These are phyloP conservation scores for Erythrophleum fordii DNA, from an alignment of 306 rosid genomes.

Conservation along the genomic window DNA sequence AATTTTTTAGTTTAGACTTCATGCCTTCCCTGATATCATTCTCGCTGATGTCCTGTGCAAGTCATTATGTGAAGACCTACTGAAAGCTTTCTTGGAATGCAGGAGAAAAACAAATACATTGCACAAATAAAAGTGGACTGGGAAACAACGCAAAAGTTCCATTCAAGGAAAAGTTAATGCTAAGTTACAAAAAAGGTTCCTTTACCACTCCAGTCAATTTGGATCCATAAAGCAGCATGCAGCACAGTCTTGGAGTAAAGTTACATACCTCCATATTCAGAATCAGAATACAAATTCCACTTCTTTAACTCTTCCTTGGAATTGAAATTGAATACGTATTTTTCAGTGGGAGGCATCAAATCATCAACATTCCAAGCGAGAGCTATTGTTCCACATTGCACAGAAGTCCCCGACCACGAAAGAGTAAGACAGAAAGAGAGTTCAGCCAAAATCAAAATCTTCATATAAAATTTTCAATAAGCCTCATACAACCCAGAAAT, in stretches of 20 bases:
- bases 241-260: neutral
- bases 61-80: neutral
- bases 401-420: neutral
- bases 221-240: too few species aligned
- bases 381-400: slow-evolving; percentile 46
- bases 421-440: slow-evolving; percentile 3
- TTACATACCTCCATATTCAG: slow-evolving; percentile 81
- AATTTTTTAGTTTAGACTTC: neutral
- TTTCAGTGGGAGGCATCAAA: slow-evolving; percentile 89
- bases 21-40: neutral
- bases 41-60: neutral
- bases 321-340: slow-evolving; percentile 75
- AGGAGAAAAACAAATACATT: neutral
- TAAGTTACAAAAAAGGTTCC: neutral
- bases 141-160: too few species aligned
- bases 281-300: slow-evolving; percentile 95
- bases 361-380: slow-evolving; percentile 79
- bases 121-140: neutral
- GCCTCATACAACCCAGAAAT: neutral
- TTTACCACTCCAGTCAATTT: neutral
- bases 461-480: neutral
- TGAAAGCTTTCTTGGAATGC: too few species aligned
- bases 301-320: slow-evolving; percentile 77
- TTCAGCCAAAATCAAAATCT: neutral
- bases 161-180: neutral